phyloP scores from a whole-genome alignment of 2,329 filamentous ascomycete genomes.

The Dendryphion nanum region DNA sequence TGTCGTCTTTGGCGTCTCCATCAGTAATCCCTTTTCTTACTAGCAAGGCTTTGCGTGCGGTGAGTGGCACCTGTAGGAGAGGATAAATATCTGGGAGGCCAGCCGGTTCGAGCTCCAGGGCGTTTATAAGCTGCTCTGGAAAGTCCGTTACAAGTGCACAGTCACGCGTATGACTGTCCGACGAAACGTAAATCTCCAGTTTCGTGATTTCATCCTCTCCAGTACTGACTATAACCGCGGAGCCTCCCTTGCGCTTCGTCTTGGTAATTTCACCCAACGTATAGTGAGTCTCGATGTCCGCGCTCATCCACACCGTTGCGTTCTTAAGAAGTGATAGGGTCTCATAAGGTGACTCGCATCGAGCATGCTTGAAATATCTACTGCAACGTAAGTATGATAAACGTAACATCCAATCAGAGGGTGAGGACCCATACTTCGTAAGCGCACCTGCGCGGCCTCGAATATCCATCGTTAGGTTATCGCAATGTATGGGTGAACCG shows the following conservation, averaged over 20 bases:
- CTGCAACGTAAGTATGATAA: background rate
- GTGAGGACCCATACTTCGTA: background rate
- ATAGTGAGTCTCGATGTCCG: background rate
- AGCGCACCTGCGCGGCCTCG: background rate
- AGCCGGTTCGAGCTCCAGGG: constrained; percentile 2
- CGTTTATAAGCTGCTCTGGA: constrained; percentile 6
- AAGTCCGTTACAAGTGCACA: constrained; percentile 9
- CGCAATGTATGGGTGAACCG: background rate
- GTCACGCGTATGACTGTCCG: constrained; percentile 2
- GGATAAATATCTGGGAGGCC: background rate
- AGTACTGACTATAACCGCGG: background rate
- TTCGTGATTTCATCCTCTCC: background rate
- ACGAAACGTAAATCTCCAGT: constrained; percentile 5
- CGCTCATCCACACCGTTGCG: background rate
- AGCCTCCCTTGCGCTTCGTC: background rate
- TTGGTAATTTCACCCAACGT: background rate
- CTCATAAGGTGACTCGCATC: background rate
- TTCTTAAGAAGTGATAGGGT: background rate
- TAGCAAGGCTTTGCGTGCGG: background rate
- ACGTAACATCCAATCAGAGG: background rate
- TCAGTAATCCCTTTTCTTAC: background rate
- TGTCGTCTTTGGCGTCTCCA: background rate
- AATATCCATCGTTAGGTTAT: background rate
- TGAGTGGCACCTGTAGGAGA: background rate
- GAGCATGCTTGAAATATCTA: background rate